Conservation (phyloP, 2,329 filamentous ascomycete species). For the Capronia americana region DNA sequence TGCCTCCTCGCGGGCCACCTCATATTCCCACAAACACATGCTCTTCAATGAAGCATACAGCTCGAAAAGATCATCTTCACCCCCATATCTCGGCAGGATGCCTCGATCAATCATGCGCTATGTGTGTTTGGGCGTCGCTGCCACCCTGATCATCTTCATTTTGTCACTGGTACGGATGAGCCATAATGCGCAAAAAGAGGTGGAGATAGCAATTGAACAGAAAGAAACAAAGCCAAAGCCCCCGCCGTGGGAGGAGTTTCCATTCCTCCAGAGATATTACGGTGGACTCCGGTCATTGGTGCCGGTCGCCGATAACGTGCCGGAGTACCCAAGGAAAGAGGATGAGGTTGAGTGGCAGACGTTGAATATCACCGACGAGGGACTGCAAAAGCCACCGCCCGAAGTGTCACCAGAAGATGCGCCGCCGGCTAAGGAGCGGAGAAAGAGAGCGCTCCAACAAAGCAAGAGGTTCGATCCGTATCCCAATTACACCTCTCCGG, state of each 20-base stretch:
- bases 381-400: conserved; percentile 11
- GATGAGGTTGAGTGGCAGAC: conserved; percentile 55
- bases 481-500: conserved; percentile 64
- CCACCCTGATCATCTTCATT: conserved; percentile 76
- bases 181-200: conserved; percentile 69
- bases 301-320: conserved; percentile 67
- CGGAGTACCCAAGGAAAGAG: conserved; percentile 76
- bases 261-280: conserved; percentile 86
- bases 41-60: conserved; percentile 46
- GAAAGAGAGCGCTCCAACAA: conserved; percentile 38
- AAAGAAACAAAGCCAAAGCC: conserved; percentile 47
- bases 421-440: conserved; percentile 42
- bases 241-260: conserved; percentile 84
- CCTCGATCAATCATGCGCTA: conserved; percentile 78
- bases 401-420: conserved; percentile 21
- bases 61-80: conserved; percentile 43
- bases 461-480: conserved; percentile 72
- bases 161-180: conserved; percentile 76
- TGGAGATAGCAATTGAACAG: conserved; percentile 58
- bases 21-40: conserved; percentile 50
- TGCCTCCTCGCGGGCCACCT: conserved; percentile 61
- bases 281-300: conserved; percentile 80
- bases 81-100: conserved; percentile 62
- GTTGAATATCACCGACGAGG: conserved; percentile 36
- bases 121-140: conserved; percentile 74